A percentile compares a stretch with the other conserved stretches of the same genome.
Evolutionary conservation across 1,284 basidiomycete genomes (phyloP).

Genomic region (Leccinum angustisporum): DNA sequence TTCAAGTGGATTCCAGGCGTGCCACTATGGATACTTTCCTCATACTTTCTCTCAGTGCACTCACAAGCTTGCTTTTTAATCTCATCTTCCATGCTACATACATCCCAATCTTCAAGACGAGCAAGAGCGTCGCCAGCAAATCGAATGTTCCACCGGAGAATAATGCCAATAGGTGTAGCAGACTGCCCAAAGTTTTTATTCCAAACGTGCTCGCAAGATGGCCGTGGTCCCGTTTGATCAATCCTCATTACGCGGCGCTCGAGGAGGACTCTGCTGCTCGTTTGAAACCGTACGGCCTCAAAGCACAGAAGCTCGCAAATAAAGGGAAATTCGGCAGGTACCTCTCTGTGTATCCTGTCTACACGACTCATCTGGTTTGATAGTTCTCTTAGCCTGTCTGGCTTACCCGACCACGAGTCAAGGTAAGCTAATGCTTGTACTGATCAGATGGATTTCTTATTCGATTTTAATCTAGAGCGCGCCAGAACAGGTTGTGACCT

Average conservation of each 20-base stretch:
- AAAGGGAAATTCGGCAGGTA: background rate
- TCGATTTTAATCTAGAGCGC: background rate
- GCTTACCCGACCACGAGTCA: background rate
- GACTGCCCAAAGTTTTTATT: background rate
- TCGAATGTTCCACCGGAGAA: background rate
- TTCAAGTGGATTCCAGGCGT: background rate
- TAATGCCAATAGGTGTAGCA: background rate
- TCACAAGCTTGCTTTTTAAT: background rate
- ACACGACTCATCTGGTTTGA: background rate
- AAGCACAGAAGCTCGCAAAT: background rate
- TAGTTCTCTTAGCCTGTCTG: background rate
- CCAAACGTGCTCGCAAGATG: background rate
- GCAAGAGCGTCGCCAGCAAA: background rate
- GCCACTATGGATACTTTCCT: background rate
- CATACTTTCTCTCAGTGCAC: background rate
- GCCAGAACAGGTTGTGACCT: background rate
- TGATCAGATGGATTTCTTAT: background rate
- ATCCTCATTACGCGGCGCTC: background rate
- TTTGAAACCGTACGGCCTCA: background rate
- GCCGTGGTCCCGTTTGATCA: background rate
- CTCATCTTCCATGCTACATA: background rate
- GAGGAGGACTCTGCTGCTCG: background rate
- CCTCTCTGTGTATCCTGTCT: background rate
- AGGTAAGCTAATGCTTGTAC: background rate
- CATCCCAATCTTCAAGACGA: background rate